phyloP scores from a whole-genome alignment of 2,329 filamentous ascomycete species.

The Ophiostoma piceae region DNA sequence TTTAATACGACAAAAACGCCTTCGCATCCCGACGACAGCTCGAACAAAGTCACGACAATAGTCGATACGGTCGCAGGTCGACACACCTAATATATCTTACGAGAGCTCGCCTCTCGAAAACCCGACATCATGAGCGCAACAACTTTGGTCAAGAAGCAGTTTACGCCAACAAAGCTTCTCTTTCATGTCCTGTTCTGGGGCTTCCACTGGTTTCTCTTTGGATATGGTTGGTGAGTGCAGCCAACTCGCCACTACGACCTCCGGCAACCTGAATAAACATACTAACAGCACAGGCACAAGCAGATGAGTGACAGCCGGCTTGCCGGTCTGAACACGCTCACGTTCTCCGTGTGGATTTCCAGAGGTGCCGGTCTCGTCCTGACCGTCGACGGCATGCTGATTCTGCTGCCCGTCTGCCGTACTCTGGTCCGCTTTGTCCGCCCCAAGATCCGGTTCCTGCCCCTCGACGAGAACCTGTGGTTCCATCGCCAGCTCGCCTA shows the following conservation, averaged over 20 bases:
- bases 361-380: constrained; percentile 85
- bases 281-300: constrained; percentile 47
- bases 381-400: constrained; percentile 77
- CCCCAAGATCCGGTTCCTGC: constrained; percentile 81
- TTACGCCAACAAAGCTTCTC: constrained; percentile 63
- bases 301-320: constrained; percentile 65
- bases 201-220: constrained; percentile 73
- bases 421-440: constrained; percentile 79
- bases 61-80: constrained; percentile 49
- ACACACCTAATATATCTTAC: constrained; percentile 39
- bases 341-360: constrained; percentile 92
- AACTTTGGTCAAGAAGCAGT: constrained; percentile 54
- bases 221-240: constrained; percentile 62
- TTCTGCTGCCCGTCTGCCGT: constrained; percentile 89
- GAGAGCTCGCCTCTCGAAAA: constrained; percentile 25
- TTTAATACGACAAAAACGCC: not conserved
- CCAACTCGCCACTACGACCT: constrained; percentile 37
- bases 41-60: not conserved
- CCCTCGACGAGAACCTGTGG: constrained; percentile 95
- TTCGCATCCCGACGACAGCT: constrained; percentile 9
- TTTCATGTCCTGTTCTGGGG: constrained; percentile 81
- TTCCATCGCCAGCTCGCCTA: constrained; percentile 96
- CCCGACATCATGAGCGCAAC: constrained; percentile 39
- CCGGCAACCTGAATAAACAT: too few relatives aligned
- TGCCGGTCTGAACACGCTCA: constrained; percentile 71